Conservation (phyloP, 2,329 filamentous ascomycete genomes). For the Epichloe aotearoae region DNA sequence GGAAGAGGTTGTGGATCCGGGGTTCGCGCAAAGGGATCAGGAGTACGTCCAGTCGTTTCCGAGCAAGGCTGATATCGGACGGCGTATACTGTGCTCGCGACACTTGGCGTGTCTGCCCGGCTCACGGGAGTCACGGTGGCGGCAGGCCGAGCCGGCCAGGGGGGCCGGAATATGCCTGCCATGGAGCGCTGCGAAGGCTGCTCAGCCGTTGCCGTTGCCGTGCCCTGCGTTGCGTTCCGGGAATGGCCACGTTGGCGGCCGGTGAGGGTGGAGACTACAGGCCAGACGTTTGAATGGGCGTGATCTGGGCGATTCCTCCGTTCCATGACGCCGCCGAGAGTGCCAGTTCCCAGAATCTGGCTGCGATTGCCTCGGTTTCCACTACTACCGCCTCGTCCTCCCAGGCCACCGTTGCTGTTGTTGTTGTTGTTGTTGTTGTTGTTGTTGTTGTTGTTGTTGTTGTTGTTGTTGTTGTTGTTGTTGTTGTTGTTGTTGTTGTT, state of each 20-base stretch:
- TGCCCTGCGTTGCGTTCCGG: conserved; percentile 8
- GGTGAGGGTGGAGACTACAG: conserved; percentile 14
- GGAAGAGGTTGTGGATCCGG: conserved; percentile 20
- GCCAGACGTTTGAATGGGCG: conserved; percentile 14
- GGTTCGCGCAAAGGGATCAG: conserved; percentile 27
- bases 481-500: conserved; percentile 15
- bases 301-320: background rate
- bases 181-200: conserved; percentile 16
- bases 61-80: conserved; percentile 47
- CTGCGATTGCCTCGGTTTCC: conserved; percentile 18
- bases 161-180: conserved; percentile 33
- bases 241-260: conserved; percentile 14
- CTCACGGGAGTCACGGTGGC: conserved; percentile 44
- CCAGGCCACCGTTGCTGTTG: conserved; percentile 1
- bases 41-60: conserved; percentile 34
- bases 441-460: background rate
- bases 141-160: conserved; percentile 43
- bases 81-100: conserved; percentile 50
- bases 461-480: conserved; percentile 13
- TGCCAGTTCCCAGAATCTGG: background rate
- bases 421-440: conserved; percentile 13
- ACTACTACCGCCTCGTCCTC: conserved; percentile 9
- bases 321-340: conserved; percentile 2
- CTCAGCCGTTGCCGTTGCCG: conserved; percentile 6
- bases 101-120: conserved; percentile 49